Conservation (phyloP, 2,329 filamentous ascomycete genomes). For the Calonectria pteridis region DNA sequence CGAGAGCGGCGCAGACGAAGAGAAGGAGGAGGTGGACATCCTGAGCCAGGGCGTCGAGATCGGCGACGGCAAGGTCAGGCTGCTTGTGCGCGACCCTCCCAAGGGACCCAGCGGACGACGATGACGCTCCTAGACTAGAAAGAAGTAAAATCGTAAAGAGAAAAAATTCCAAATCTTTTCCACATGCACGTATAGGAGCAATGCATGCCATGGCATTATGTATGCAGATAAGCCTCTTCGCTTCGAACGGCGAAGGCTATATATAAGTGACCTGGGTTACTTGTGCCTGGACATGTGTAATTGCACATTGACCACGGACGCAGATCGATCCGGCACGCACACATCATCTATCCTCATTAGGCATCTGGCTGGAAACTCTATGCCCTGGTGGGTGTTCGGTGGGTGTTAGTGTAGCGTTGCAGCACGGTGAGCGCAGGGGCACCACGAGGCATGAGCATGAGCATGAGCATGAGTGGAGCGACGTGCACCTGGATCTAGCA, state of each 20-base stretch:
- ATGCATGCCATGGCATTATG: neutral
- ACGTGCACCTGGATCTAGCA: neutral
- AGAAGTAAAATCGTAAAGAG: constrained; percentile 45
- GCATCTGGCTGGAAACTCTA: constrained; percentile 7
- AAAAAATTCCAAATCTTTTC: constrained; percentile 23
- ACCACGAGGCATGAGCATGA: constrained; percentile 2
- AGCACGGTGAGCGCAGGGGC: neutral
- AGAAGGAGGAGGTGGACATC: constrained; percentile 66
- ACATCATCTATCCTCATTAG: neutral
- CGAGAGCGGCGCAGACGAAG: constrained; percentile 59
- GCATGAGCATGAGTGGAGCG: constrained; percentile 3
- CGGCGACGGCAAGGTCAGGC: constrained; percentile 74
- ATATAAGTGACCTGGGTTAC: neutral
- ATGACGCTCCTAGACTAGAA: constrained; percentile 49
- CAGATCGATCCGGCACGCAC: neutral
- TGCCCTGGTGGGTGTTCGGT: neutral
- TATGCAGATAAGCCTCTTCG: neutral
- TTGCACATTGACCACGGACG: neutral
- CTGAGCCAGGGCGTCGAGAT: constrained; percentile 76
- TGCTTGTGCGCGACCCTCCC: constrained; percentile 72
- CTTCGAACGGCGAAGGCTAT: neutral
- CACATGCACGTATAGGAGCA: neutral
- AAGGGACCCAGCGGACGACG: constrained; percentile 66
- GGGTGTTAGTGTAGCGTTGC: neutral
- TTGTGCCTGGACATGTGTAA: neutral